These are phyloP conservation scores for Mucor sp. DNA, from an alignment of 371 early-diverging fungal genomes.

Conservation along the genomic window DNA sequence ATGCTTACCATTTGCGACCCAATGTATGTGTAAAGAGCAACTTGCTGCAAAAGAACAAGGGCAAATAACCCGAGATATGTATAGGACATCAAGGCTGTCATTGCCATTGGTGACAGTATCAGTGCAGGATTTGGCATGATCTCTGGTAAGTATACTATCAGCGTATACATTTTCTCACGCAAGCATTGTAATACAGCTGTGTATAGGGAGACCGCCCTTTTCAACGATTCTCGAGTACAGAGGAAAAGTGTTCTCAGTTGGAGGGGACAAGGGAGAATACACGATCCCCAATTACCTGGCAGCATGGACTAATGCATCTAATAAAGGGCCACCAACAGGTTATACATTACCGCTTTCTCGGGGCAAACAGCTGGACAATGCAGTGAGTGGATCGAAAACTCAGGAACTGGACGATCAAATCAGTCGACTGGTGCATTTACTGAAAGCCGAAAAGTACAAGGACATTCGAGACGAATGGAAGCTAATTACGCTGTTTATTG, in stretches of 20 bases:
- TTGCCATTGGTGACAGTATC: constrained; percentile 74
- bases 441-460: constrained; percentile 23
- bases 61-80: constrained; percentile 9
- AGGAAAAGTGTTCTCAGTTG: constrained; percentile 67
- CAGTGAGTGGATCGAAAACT: constrained; percentile 63
- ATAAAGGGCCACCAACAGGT: constrained; percentile 57
- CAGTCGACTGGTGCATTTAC: constrained; percentile 22
- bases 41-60: neutral
- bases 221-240: constrained; percentile 59
- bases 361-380: constrained; percentile 63
- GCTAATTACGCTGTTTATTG: constrained; percentile 67
- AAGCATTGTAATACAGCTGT: neutral
- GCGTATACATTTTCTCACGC: neutral
- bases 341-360: constrained; percentile 55
- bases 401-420: constrained; percentile 42
- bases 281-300: constrained; percentile 64
- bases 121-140: constrained; percentile 70
- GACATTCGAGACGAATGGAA: constrained; percentile 60
- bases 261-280: constrained; percentile 59
- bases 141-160: constrained; percentile 29
- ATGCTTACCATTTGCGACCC: constrained; percentile 58
- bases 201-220: constrained; percentile 54
- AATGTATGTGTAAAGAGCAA: constrained; percentile 35
- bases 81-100: constrained; percentile 64
- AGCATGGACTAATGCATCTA: constrained; percentile 5